phyloP scores from a whole-genome alignment of 169 alveolate genomes.

The Amoebophrya sp. region DNA sequence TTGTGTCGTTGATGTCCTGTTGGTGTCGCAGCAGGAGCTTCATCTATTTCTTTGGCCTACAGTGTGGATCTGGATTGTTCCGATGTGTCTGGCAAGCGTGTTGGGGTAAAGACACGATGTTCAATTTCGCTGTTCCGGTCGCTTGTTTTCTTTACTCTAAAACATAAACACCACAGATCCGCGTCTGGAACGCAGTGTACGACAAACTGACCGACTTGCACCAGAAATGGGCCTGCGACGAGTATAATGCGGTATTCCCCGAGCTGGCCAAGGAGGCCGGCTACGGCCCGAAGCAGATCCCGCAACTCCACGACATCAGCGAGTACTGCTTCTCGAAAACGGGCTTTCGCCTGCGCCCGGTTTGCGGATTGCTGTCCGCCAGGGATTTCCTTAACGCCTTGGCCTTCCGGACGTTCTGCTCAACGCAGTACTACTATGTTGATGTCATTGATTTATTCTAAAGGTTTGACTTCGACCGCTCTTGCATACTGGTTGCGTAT shows the following conservation, averaged over 20 bases:
- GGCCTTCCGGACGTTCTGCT: slow-evolving; percentile 66
- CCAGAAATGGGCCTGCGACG: background rate
- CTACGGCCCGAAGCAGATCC: background rate
- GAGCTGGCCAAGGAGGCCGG: background rate
- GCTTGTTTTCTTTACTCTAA: background rate
- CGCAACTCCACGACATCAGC: background rate
- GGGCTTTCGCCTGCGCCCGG: slow-evolving; percentile 69
- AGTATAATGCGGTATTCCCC: background rate
- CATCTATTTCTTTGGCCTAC: too few relatives aligned
- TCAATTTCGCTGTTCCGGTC: too few relatives aligned
- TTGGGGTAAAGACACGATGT: too few relatives aligned
- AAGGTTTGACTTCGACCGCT: too few relatives aligned
- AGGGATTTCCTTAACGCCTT: slow-evolving; percentile 73
- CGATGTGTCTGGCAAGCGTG: too few relatives aligned
- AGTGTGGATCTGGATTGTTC: too few relatives aligned
- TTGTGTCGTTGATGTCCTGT: too few relatives aligned
- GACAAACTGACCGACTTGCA: background rate
- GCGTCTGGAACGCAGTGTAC: slow-evolving; percentile 15
- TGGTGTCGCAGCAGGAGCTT: too few relatives aligned
- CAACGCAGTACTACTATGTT: slow-evolving; percentile 65
- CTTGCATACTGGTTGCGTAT: too few relatives aligned
- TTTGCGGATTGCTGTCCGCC: slow-evolving; percentile 63
- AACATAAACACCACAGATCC: background rate
- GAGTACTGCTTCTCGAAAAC: background rate
- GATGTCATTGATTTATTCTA: too few relatives aligned